Evolutionary conservation across 208 protist genomes (phyloP), one percentile per base, ranked within the genome.

Genomic region (Leishmania turanica): DNA sequence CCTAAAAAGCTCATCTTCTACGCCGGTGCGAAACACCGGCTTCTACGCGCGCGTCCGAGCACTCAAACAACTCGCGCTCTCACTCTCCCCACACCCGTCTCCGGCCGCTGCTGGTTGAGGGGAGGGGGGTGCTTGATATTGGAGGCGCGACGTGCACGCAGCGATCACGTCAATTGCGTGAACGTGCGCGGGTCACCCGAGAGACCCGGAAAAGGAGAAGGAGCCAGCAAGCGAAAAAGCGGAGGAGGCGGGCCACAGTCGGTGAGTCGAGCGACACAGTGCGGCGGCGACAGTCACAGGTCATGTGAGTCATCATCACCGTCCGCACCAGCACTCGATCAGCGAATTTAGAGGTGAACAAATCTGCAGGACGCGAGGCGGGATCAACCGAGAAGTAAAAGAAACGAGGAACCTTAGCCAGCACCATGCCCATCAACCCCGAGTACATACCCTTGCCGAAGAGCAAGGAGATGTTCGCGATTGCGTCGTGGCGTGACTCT

Each of bases 401-500:
- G 73, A 65, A 42, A 64, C 78, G 51, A 73, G 49, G 75, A 76
- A 78, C 42, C 7, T 47, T 34, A 37, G 73, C 54, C n/a, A 19
- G 1, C 56, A 3, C 27, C 21, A 94, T 95, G 91, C 86, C 91
- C 13, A 68, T 84, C 58, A 70, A 87, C 21, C 93, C 93, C 21
- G 88, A 96, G 64, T 96, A 92, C 83, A 96, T 96, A 79, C 90
- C 93, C 17, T 83, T 96, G 58, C 81, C 86, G 19, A 93, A 94
- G 82, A 80, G 86, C 65, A 94, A 94, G 86, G 89, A 94, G 74
- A 90, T 93, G 85, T 93, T 93, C 45, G 91, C 88, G 54, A 83
- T 95, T 71, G 83, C 81, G 53, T 94, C 88, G 21, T 95, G 93
- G 91, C 91, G 93, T 15, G 91, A 93, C 81, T 91, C 89, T 15